These are phyloP conservation scores for Dacryopinax primogenitus DNA, from an alignment of 768 basidiomycete species.

Conservation along the genomic window DNA sequence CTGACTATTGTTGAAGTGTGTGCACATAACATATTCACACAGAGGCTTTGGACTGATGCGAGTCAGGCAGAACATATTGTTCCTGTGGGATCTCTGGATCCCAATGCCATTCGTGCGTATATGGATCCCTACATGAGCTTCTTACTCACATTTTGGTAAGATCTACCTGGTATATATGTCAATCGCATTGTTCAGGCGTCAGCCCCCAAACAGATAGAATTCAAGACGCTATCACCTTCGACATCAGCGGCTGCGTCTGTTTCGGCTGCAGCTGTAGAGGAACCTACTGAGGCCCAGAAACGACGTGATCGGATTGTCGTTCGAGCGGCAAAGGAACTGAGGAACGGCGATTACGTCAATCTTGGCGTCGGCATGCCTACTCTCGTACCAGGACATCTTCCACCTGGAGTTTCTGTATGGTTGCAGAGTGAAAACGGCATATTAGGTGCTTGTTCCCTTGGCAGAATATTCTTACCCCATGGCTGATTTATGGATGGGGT, in stretches of 20 bases:
- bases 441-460: slow-evolving; percentile 79
- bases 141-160: neutral
- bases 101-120: slow-evolving; percentile 48
- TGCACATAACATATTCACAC: neutral
- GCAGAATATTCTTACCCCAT: no score
- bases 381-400: slow-evolving; percentile 66
- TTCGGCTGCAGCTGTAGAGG: slow-evolving; percentile 8
- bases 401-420: slow-evolving; percentile 67
- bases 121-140: slow-evolving; percentile 20
- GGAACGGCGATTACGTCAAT: slow-evolving; percentile 79
- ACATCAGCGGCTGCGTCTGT: slow-evolving; percentile 13
- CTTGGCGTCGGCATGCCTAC: slow-evolving; percentile 88
- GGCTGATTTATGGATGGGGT: no score
- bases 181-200: slow-evolving; percentile 76
- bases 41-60: neutral
- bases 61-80: slow-evolving; percentile 77
- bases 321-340: slow-evolving; percentile 79
- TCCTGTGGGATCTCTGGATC: slow-evolving; percentile 64
- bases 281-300: slow-evolving; percentile 20
- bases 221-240: slow-evolving; percentile 48
- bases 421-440: slow-evolving; percentile 86
- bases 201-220: slow-evolving; percentile 64
- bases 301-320: slow-evolving; percentile 55
- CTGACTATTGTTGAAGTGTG: slow-evolving; percentile 80
- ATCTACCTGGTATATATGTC: slow-evolving; percentile 75